Conservation (phyloP, 192 early-diverging fungal species). For the Blastocladiella britannica region DNA sequence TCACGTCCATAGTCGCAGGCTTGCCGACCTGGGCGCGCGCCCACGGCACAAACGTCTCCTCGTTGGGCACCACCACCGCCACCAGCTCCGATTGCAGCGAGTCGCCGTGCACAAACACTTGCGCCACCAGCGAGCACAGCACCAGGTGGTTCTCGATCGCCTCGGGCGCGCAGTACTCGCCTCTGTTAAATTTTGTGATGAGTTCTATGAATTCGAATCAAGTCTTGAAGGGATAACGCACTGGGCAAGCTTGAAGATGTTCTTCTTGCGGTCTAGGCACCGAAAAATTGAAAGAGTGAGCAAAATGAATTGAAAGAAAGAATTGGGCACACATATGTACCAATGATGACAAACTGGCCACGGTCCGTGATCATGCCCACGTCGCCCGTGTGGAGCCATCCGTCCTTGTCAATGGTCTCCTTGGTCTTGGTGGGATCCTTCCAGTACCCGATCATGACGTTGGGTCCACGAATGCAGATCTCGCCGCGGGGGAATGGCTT, state of each 20-base stretch:
- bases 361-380: slow-evolving; percentile 47
- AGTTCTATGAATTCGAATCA: too few relatives aligned
- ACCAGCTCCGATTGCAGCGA: slow-evolving; percentile 50
- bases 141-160: slow-evolving; percentile 51
- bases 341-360: slow-evolving; percentile 53
- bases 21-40: slow-evolving; percentile 23
- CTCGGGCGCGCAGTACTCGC: slow-evolving; percentile 68
- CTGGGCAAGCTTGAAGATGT: slow-evolving; percentile 63
- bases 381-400: slow-evolving; percentile 73
- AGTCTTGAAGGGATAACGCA: too few relatives aligned
- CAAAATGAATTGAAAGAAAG: too few relatives aligned
- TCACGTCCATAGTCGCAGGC: slow-evolving; percentile 14
- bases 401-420: slow-evolving; percentile 56
- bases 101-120: slow-evolving; percentile 62
- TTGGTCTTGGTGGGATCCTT: slow-evolving; percentile 52
- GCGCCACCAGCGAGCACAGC: slow-evolving; percentile 37
- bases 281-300: too few relatives aligned
- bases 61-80: slow-evolving; percentile 53
- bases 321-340: too few relatives aligned
- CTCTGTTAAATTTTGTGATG: too few relatives aligned
- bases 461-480: slow-evolving; percentile 58
- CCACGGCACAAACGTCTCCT: slow-evolving; percentile 18
- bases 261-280: slow-evolving; percentile 70
- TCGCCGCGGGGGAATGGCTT: slow-evolving; percentile 70
- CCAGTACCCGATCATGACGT: slow-evolving; percentile 56